phyloP scores from a whole-genome alignment of 371 early-diverging fungal genomes.

The Syncephalastrum monosporum region DNA sequence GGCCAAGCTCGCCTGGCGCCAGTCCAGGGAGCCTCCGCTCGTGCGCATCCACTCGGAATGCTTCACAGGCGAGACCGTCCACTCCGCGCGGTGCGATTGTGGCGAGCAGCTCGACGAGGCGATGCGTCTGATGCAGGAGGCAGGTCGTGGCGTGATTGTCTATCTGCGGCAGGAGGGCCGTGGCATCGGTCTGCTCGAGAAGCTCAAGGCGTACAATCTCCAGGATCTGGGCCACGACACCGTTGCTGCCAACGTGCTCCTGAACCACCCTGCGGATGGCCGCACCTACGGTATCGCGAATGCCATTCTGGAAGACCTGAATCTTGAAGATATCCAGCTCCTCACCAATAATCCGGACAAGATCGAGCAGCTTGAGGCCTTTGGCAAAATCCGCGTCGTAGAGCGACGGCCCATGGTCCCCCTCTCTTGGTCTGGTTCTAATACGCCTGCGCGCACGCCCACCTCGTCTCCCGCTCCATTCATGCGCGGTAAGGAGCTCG shows the following conservation, averaged over 20 bases:
- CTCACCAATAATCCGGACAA: conserved; percentile 97
- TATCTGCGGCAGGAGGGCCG: conserved; percentile 97
- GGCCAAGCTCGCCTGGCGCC: conserved; percentile 30
- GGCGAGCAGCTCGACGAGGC: conserved; percentile 93
- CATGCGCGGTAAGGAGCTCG: conserved; percentile 56
- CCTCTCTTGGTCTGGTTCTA: conserved; percentile 58
- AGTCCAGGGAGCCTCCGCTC: conserved; percentile 55
- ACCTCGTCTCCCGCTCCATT: conserved; percentile 25
- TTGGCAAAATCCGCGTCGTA: conserved; percentile 69
- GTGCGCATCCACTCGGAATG: conserved; percentile 96
- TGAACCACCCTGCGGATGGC: conserved; percentile 90
- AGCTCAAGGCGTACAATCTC: conserved; percentile 95
- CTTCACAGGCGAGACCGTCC: conserved; percentile 95
- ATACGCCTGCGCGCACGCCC: conserved; percentile 30
- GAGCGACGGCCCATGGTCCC: conserved; percentile 92
- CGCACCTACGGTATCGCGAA: conserved; percentile 92
- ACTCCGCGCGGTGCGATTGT: conserved; percentile 94
- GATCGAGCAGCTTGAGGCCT: conserved; percentile 72
- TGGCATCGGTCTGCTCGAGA: conserved; percentile 91
- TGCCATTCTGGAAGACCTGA: conserved; percentile 84
- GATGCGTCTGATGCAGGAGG: conserved; percentile 83
- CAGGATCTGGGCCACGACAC: conserved; percentile 97
- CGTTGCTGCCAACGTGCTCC: conserved; percentile 85
- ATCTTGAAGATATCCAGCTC: conserved; percentile 64
- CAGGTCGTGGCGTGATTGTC: conserved; percentile 86